These are phyloP conservation scores for Neocucurbitaria cava DNA, from an alignment of 2,329 filamentous ascomycete genomes.

Conservation along the genomic window DNA sequence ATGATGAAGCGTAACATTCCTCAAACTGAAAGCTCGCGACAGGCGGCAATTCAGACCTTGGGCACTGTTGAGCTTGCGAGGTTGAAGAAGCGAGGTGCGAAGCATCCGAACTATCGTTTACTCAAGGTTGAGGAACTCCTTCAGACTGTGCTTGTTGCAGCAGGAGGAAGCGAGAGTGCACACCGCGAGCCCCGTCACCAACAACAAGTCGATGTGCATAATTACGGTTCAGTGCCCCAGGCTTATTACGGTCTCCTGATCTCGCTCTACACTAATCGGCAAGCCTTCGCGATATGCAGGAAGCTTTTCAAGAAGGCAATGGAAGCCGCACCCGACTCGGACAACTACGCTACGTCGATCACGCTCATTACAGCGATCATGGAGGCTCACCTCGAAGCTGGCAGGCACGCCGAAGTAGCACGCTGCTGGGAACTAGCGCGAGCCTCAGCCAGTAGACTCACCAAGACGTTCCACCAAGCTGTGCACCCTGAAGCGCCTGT, in stretches of 20 bases:
- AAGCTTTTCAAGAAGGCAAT: constrained; percentile 34
- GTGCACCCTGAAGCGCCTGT: constrained; percentile 42
- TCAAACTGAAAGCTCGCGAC: constrained; percentile 53
- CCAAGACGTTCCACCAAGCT: constrained; percentile 39
- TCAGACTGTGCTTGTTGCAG: constrained; percentile 30
- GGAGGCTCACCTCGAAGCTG: constrained; percentile 66
- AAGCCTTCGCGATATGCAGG: constrained; percentile 52
- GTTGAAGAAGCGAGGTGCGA: constrained; percentile 16
- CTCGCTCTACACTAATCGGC: constrained; percentile 59
- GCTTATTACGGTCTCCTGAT: constrained; percentile 64
- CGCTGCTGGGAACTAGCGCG: constrained; percentile 71
- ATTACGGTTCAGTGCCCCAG: constrained; percentile 54
- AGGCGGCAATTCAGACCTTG: constrained; percentile 43
- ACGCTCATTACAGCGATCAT: constrained; percentile 66
- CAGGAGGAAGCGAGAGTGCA: constrained; percentile 39
- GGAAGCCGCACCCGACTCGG: constrained; percentile 17
- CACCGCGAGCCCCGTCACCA: constrained; percentile 32
- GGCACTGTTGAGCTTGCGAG: constrained; percentile 29
- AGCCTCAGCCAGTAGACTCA: constrained; percentile 55
- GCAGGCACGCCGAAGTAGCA: constrained; percentile 66
- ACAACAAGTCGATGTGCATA: constrained; percentile 30
- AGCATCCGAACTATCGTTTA: constrained; percentile 28
- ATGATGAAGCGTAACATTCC: constrained; percentile 52
- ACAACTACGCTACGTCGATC: constrained; percentile 31
- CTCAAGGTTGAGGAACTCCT: constrained; percentile 35